Base-by-base conservation (phyloP, 1,284 basidiomycete genomes). In the Rhodotorula sp. region DNA sequence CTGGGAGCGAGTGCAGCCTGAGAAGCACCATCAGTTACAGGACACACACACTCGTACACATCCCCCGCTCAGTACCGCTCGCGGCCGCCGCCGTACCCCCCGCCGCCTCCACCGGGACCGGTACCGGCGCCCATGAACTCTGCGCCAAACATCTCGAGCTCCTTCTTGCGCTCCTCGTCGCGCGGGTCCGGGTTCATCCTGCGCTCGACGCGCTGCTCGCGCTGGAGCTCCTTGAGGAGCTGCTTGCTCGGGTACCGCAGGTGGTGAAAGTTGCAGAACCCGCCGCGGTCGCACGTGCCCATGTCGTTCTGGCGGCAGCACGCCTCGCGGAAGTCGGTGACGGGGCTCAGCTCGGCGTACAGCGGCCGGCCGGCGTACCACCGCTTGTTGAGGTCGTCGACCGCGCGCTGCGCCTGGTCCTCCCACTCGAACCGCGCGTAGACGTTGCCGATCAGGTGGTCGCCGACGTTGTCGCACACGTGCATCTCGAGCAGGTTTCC, bases 341-440 rank as follows among this genome's bases (percentile, higher is more conserved):
- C 97, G 10, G 97, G 97, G 2, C 93, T 96, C 36, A 99, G 86
- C 80, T 99, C 97, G n/a, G 94, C 94, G 79, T 96, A 96, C n/a
- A 99, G 84, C 8, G 97, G 97, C 64, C 93, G 89, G 64, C 92
- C 93, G 79, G 94, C 94, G 86, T 97, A 99, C 97, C 97, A 99
- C 36, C 96, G 87, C 79, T 96, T 91, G 80, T 98, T 98, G 74
- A 98, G 85, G 72, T 88, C 91, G 79, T 97, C 92, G 19, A 98
- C 93, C 0, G 97, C 96, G 55, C 89, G 85, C 81, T 94, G 91
- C 15, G 97, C 97, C 81, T 99, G 97, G 0, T 94, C 94, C 83
- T 99, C 97, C 92, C 92, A 97, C 81, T 97, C 94, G 81, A 94
- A 99, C 56, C 97, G 87, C 21, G 95, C 97, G 81, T 99, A 99